Base-by-base conservation (phyloP, 2,329 filamentous ascomycete species). In the Didymella arachidicola region DNA sequence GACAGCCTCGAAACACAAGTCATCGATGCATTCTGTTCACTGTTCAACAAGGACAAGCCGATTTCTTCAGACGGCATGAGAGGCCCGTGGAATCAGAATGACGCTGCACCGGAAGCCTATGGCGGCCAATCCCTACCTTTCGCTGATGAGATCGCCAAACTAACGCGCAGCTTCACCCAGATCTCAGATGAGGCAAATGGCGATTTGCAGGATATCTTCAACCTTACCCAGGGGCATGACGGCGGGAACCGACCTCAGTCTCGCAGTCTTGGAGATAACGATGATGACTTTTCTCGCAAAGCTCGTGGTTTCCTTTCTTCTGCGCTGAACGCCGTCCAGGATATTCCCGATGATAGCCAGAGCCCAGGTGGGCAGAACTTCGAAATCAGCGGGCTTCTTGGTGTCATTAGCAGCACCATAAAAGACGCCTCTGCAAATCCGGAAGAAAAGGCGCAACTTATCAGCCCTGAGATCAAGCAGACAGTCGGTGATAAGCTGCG, bases 381-480 rank as follows among this genome's bases (percentile, higher is more conserved):
- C 8, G 62, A 72, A 26, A 66, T 72, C 26, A 68, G 69, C 14
- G 70, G 70, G 1, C 49, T 72, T 4, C 63, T 72, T 10, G 70
- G 68, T 27, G 61, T 70, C 19, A 63, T 72, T 22, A 72, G 68
- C 57, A 66, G 53, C 39, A 72, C 69, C 0, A 58, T 72, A 41
- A 72, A 72, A 43, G 67, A 72, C 29, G 68, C 67, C 2, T 71
- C 69, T 14, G 66, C 62, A 10, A 70, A 72, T 22, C 69, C 70
- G 0, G 70, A 72, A 44, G 69, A 72, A 26, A 72, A 71, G 19
- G 70, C 70, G 6, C 63, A 69, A 19, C 62, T 72, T 19, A 72
- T 72, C 26, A 72, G 70, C 41, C 70, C 70, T 5, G 70, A 72
- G 43, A 72, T 72, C 58, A 72, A 71, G 46, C 59, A 71, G 38